A percentile compares a stretch with the other conserved stretches of the same genome.
phyloP scores from a whole-genome alignment of 495 filamentous ascomycete species.

The Chaetomium fimeti region DNA sequence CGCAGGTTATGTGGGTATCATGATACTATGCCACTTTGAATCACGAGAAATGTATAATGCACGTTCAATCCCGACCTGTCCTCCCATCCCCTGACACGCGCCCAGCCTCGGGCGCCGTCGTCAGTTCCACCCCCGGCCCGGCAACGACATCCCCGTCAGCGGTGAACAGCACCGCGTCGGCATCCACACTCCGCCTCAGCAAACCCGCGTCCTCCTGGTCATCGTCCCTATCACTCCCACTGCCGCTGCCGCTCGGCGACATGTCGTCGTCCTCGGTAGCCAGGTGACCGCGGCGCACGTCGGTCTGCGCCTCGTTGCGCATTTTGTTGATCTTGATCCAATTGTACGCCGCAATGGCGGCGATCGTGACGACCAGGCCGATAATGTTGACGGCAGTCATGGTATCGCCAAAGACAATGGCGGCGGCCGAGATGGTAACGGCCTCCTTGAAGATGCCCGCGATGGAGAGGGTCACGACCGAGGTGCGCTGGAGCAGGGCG shows the following conservation, averaged over 20 bases:
- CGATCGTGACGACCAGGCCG: constrained; percentile 84
- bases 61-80: background rate
- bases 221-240: constrained; percentile 26
- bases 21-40: constrained; percentile 13
- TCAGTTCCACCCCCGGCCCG: constrained; percentile 11
- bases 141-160: constrained; percentile 30
- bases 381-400: constrained; percentile 87
- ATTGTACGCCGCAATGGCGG: constrained; percentile 85
- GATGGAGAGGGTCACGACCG: constrained; percentile 92
- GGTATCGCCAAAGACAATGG: constrained; percentile 82
- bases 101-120: background rate
- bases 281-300: constrained; percentile 39
- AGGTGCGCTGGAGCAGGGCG: constrained; percentile 89
- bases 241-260: constrained; percentile 16
- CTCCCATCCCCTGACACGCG: constrained; percentile 5
- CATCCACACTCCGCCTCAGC: constrained; percentile 26
- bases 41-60: background rate
- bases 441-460: constrained; percentile 99
- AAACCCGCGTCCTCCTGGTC: constrained; percentile 31
- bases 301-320: constrained; percentile 64
- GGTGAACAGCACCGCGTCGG: constrained; percentile 26
- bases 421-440: constrained; percentile 88
- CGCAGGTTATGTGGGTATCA: constrained; percentile 17
- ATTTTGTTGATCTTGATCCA: constrained; percentile 92
- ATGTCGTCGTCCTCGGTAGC: constrained; percentile 8